Base-by-base conservation (phyloP, 371 early-diverging fungal genomes). In the Mucor piriformis region DNA sequence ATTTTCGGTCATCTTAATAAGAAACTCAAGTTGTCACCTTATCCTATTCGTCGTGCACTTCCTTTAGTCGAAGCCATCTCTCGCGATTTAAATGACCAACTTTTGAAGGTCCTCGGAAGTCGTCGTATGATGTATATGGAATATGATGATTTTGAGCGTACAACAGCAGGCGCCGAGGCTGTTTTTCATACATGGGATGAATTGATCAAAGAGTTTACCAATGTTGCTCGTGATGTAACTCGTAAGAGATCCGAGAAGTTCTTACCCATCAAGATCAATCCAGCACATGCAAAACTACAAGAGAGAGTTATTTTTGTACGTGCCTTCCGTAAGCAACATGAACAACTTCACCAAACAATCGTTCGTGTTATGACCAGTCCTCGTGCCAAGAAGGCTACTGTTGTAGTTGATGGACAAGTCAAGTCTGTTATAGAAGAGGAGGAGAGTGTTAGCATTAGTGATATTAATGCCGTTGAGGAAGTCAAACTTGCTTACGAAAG, bases 111-210 rank as follows among this genome's bases (percentile, higher is more conserved):
- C 1, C 77, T 98, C 13, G 88, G 91, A 44, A 87, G 88, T 61
- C 89, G 94, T 35, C 87, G 95, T 34, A 82, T 99, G 58, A 96
- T 98, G 97, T 88, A 88, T 70, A 88, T 97, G 84, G 90, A 89
- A 43, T 96, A 92, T 60, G 84, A 77, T 6, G 91, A 87, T 40
- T 96, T 97, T 79, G 95, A 95, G 49, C 81, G 80, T 25, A 83
- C 87, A n/a, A 79, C 88, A 18, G 79, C 83, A n/a, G 93, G 92
- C 20, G 93, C 94, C 20, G 94, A 93, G 37, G 86, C 86, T 0
- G 92, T 94, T 0, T 98, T 99, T 64, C 83, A 84, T 24, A 90
- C 91, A 0, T 99, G 99, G 99, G 98, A 98, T 62, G 91, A 94
- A 35, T 82, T 92, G 54, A 83, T 93, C 72, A 96, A 95, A 69